A percentile compares a stretch with the other conserved stretches of the same genome.
Conservation (phyloP, 139 green algal species). For the Coccomyxa sp. region DNA sequence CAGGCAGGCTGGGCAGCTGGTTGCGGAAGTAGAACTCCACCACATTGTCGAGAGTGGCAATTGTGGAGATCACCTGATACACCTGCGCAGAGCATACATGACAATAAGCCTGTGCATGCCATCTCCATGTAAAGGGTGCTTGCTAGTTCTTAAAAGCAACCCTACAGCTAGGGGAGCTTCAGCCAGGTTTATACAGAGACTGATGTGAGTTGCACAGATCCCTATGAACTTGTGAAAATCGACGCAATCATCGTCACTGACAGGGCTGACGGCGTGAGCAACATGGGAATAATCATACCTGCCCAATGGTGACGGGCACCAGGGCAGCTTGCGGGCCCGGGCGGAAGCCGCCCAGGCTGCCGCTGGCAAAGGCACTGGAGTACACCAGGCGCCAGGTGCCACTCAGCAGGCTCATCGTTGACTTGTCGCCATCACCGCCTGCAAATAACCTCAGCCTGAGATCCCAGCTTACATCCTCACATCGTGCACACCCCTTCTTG, state of each 20-base stretch:
- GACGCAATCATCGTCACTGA: too few relatives aligned
- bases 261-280: too few relatives aligned
- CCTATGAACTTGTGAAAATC: too few relatives aligned
- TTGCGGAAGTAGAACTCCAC: slow-evolving; percentile 20
- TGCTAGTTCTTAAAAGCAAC: too few relatives aligned
- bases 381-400: slow-evolving; percentile 28
- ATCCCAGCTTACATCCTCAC: too few relatives aligned
- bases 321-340: slow-evolving; percentile 5
- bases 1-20: slow-evolving; percentile 14
- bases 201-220: too few relatives aligned
- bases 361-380: slow-evolving; percentile 19
- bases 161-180: too few relatives aligned
- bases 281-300: not conserved
- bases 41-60: slow-evolving; percentile 21
- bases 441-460: not conserved
- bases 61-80: slow-evolving; percentile 21
- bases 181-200: too few relatives aligned
- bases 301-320: slow-evolving; percentile 4
- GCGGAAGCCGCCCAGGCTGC: slow-evolving; percentile 10
- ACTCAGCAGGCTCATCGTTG: slow-evolving; percentile 9
- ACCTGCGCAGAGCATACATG: too few relatives aligned
- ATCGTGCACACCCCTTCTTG: too few relatives aligned
- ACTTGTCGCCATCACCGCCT: not conserved
- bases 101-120: too few relatives aligned
- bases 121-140: too few relatives aligned